Percentiles rank a stretch among this genome's conserved stretches.
phyloP scores from a whole-genome alignment of 1,284 basidiomycete species.

The Austropuccinia psidii region DNA sequence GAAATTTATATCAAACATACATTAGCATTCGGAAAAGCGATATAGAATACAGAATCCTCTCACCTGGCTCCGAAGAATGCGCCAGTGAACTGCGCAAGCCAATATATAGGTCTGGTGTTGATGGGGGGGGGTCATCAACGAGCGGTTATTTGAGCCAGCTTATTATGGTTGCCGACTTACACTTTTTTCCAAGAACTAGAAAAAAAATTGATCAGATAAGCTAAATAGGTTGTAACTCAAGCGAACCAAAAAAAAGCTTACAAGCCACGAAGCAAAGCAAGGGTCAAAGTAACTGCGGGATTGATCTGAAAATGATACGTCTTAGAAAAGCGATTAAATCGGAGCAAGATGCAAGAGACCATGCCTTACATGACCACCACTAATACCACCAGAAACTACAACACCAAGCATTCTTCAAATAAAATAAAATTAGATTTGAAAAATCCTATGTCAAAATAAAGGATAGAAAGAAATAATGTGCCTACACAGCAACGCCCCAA shows the following conservation, averaged over 20 bases:
- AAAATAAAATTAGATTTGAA: not conserved
- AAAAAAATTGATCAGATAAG: not conserved
- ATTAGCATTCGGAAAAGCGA: not conserved
- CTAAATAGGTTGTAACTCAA: not conserved
- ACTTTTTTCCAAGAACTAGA: slow-evolving; percentile 32
- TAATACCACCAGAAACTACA: slow-evolving; percentile 21
- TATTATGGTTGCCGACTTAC: slow-evolving; percentile 6
- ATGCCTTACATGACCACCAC: slow-evolving; percentile 31
- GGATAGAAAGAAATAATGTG: not conserved
- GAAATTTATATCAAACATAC: not conserved
- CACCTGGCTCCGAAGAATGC: slow-evolving; percentile 22
- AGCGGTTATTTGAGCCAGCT: too few relatives aligned
- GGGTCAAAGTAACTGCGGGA: slow-evolving; percentile 24
- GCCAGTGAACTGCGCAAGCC: slow-evolving; percentile 29
- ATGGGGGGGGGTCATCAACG: not conserved
- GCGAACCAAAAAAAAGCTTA: not conserved
- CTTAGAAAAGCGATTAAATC: not conserved
- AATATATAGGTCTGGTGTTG: slow-evolving; percentile 17
- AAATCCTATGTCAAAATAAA: not conserved
- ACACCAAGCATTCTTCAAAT: slow-evolving; percentile 19
- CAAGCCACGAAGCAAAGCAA: slow-evolving; percentile 28
- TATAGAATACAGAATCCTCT: not conserved
- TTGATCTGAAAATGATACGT: slow-evolving; percentile 13
- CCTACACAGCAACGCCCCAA: slow-evolving; percentile 33
- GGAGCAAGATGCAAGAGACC: too few relatives aligned